A percentile compares a stretch with the other conserved stretches of the same genome.
phyloP scores from a whole-genome alignment of 495 filamentous ascomycete species.

The Venustampulla echinocandica region DNA sequence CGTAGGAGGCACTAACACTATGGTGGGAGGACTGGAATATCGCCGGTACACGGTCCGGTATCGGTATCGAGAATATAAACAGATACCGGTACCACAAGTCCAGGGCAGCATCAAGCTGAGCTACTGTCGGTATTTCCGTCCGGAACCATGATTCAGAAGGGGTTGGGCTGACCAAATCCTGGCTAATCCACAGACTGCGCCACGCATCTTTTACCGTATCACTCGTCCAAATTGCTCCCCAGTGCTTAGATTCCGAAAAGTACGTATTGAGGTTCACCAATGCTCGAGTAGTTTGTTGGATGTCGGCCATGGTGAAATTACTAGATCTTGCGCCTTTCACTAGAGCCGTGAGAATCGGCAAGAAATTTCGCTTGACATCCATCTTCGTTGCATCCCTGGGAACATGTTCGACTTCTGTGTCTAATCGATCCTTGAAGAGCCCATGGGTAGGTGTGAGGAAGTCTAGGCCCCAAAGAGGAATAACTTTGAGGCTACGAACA shows the following conservation, averaged over 20 bases:
- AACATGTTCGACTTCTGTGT: slow-evolving; percentile 49
- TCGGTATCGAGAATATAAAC: slow-evolving; percentile 60
- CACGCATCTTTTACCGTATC: slow-evolving; percentile 51
- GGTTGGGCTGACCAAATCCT: slow-evolving; percentile 33
- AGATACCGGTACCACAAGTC: slow-evolving; percentile 58
- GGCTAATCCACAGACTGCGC: slow-evolving; percentile 52
- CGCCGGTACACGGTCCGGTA: slow-evolving; percentile 53
- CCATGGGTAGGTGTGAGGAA: slow-evolving; percentile 55
- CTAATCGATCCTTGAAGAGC: slow-evolving; percentile 34
- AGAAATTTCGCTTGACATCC: slow-evolving; percentile 53
- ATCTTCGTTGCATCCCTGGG: slow-evolving; percentile 42
- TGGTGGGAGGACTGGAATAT: slow-evolving; percentile 63
- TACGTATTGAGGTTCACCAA: slow-evolving; percentile 54
- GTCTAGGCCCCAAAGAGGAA: slow-evolving; percentile 60
- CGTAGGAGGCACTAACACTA: slow-evolving; percentile 54
- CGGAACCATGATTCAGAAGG: slow-evolving; percentile 2
- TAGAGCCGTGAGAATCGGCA: slow-evolving; percentile 51
- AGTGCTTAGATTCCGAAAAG: slow-evolving; percentile 52
- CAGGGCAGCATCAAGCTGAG: slow-evolving; percentile 46
- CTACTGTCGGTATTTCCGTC: slow-evolving; percentile 48
- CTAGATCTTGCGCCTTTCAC: slow-evolving; percentile 50
- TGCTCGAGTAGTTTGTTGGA: slow-evolving; percentile 48
- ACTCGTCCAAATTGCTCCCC: slow-evolving; percentile 56
- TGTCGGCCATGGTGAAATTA: slow-evolving; percentile 39
- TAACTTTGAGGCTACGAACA: slow-evolving; percentile 54